These are phyloP conservation scores for Russula dissimulans DNA, from an alignment of 768 basidiomycete genomes.

Conservation along the genomic window DNA sequence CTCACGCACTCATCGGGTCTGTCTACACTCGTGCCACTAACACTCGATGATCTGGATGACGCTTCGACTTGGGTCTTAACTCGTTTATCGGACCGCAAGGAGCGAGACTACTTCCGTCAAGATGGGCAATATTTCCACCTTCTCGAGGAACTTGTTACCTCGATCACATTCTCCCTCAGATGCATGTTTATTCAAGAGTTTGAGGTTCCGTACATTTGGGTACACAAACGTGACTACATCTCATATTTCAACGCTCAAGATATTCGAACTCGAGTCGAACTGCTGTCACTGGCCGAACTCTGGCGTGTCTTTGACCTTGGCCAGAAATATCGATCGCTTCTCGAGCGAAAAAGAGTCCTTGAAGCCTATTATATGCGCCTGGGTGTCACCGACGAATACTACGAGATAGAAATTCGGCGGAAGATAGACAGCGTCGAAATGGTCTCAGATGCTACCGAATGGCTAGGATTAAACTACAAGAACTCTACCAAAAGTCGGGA, in stretches of 20 bases:
- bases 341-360: slow-evolving; percentile 62
- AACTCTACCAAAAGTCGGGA: slow-evolving; percentile 50
- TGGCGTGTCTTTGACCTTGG: slow-evolving; percentile 91
- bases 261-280: slow-evolving; percentile 51
- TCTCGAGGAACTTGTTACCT: slow-evolving; percentile 59
- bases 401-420: slow-evolving; percentile 55
- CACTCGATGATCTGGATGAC: slow-evolving; percentile 62
- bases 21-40: slow-evolving; percentile 52
- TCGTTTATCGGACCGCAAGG: slow-evolving; percentile 63
- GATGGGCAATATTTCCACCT: slow-evolving; percentile 53
- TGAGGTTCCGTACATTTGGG: slow-evolving; percentile 94
- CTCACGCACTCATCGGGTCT: slow-evolving; percentile 58
- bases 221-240: slow-evolving; percentile 87
- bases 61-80: slow-evolving; percentile 87
- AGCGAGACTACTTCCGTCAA: slow-evolving; percentile 59
- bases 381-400: slow-evolving; percentile 64
- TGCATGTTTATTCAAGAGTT: slow-evolving; percentile 81
- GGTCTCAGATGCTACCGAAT: slow-evolving; percentile 85
- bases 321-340: slow-evolving; percentile 79
- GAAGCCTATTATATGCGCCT: slow-evolving; percentile 58
- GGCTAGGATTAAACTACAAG: slow-evolving; percentile 81
- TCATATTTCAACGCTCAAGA: slow-evolving; percentile 67
- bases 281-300: slow-evolving; percentile 70
- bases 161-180: slow-evolving; percentile 69
- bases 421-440: slow-evolving; percentile 77